phyloP scores from a whole-genome alignment of 805 yeast species.

The Kuraishia cidri region DNA sequence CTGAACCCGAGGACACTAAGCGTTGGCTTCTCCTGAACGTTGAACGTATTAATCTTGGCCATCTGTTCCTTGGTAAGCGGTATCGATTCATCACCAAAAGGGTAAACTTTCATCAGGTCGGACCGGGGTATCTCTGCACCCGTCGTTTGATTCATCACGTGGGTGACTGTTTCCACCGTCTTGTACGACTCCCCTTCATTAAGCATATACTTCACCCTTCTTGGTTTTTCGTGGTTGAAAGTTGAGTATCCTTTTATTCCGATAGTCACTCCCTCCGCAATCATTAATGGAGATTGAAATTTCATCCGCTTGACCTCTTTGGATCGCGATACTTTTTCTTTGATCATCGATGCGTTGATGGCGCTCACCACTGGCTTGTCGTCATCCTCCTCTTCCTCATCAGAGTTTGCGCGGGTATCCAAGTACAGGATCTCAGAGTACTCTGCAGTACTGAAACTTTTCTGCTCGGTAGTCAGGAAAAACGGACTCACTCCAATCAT shows the following conservation, averaged over 20 bases:
- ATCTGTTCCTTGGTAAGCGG: slow-evolving; percentile 27
- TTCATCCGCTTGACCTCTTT: slow-evolving; percentile 57
- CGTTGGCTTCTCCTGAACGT: slow-evolving; percentile 30
- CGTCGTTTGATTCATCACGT: slow-evolving; percentile 26
- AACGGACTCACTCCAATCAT: slow-evolving; percentile 54
- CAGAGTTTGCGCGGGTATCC: not conserved
- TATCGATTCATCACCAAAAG: slow-evolving; percentile 37
- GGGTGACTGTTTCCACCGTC: slow-evolving; percentile 40
- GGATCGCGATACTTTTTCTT: slow-evolving; percentile 38
- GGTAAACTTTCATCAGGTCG: slow-evolving; percentile 25
- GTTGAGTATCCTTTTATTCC: slow-evolving; percentile 68
- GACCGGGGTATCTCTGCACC: slow-evolving; percentile 30
- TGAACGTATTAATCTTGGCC: slow-evolving; percentile 20
- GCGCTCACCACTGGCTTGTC: slow-evolving; percentile 28
- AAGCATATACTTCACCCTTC: slow-evolving; percentile 42
- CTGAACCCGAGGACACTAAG: slow-evolving; percentile 66
- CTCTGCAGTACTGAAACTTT: slow-evolving; percentile 32
- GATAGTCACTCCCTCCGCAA: slow-evolving; percentile 46
- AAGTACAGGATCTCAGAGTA: slow-evolving; percentile 45
- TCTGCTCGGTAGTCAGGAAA: slow-evolving; percentile 31
- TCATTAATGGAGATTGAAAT: slow-evolving; percentile 51
- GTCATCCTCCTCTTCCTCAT: slow-evolving; percentile 3
- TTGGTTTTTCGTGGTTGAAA: slow-evolving; percentile 42
- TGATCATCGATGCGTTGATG: slow-evolving; percentile 31
- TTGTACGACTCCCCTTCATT: slow-evolving; percentile 41